Evolutionary conservation across 1,139 yeast genomes (phyloP).

Genomic region (Hansenula sp.): DNA sequence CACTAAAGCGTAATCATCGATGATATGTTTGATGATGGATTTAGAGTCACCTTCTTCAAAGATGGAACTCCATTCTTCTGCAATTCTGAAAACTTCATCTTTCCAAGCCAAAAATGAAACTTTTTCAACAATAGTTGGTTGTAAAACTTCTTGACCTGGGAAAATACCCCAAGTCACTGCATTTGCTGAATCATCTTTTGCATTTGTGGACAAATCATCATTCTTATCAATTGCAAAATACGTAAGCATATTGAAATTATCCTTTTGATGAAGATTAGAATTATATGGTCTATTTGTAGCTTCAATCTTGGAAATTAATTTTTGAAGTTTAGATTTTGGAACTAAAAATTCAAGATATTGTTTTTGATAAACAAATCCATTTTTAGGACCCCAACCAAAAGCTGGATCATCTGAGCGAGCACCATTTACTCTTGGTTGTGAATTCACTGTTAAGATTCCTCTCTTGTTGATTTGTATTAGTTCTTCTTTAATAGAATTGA

Average conservation of each 20-base stretch:
- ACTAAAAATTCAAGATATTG: conserved; percentile 84
- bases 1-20: conserved; percentile 65
- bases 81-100: conserved; percentile 85
- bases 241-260: conserved; percentile 51
- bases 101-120: conserved; percentile 93
- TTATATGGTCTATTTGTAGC: conserved; percentile 23
- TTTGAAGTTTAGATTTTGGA: conserved; percentile 49
- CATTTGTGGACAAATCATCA: conserved; percentile 62
- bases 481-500: conserved; percentile 54
- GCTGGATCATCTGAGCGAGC: conserved; percentile 62
- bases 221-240: conserved; percentile 71
- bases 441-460: conserved; percentile 79
- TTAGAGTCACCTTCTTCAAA: conserved; percentile 36
- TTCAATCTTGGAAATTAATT: conserved; percentile 37
- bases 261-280: conserved; percentile 28
- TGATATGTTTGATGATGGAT: conserved; percentile 44
- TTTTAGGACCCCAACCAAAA: conserved; percentile 94
- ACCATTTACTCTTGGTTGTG: conserved; percentile 94
- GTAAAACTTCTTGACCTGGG: conserved; percentile 87
- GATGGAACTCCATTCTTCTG: conserved; percentile 74
- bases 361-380: conserved; percentile 91
- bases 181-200: conserved; percentile 68
- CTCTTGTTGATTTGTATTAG: conserved; percentile 59
- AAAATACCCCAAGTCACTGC: conserved; percentile 98
- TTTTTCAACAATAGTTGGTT: conserved; percentile 91